Evolutionary conservation across 2,329 filamentous ascomycete species (phyloP), one percentile per base, ranked within the genome.

Genomic region (Ceratocystis ficicola): DNA sequence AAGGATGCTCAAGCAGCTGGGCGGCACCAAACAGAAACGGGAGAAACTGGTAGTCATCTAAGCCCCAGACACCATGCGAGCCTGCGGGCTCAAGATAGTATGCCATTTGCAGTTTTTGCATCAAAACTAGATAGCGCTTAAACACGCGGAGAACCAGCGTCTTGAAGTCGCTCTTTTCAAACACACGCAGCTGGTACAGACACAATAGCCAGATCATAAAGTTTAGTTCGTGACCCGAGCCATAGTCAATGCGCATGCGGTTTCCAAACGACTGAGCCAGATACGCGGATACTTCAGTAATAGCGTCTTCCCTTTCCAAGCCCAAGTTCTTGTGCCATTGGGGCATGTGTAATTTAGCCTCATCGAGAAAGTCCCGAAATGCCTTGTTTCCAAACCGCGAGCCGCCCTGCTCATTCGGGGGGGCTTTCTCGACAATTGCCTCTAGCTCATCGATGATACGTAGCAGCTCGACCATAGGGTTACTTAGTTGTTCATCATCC

Each of bases 1-100:
- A 96, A 52, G 80, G 88, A 73, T 99, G 94, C 69, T 89, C 84
- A 17, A 94, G 79, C 20, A 96, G 82, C 76, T 99, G 95, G 28
- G 91, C 87, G 44, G 94, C 91, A 22, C 94, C 94, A 69, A 97
- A 95, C 12, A 99, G 83, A 74, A 97, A 99, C 0, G 95, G 94
- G 1, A 96, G 78, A 76, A 99, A 99, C 70, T 95, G 92, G 76
- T 99, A 96, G 75, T 99, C 94, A 72, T 99, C 94, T 1, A 99
- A 79, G 20, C 94, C 94, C 94, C 94, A 99, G 28, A 99, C 94
- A 50, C 94, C 94, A 74, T 99, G 94, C 0, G 93, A 96, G 15
- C 94, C 94, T 0, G 94, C 94, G 1, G 94, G 94, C 73, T 99
- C 94, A 63, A 99, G 86, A 73, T 99, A 99, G 77, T 99, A 99